Base-by-base conservation (phyloP, 1,284 basidiomycete genomes). In the Melampsora americana region DNA sequence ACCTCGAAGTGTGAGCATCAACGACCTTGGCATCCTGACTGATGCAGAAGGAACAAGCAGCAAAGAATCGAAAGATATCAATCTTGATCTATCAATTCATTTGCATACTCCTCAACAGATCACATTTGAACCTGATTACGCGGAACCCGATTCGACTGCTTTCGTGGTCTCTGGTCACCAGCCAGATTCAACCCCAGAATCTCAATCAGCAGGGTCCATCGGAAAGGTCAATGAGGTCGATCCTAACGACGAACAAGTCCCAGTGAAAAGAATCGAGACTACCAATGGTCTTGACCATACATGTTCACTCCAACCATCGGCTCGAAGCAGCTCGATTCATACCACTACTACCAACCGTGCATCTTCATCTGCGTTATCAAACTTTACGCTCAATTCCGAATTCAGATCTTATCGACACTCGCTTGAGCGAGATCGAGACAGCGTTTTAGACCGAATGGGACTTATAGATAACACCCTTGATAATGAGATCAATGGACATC, bases 321-420 rank as follows among this genome's bases (percentile, higher is more conserved):
- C n/a, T 28, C 53, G 53, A 9, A n/a, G 28, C 53, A 35, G 42
- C 48, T 35, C 39, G 39, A 50, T 28, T 61, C 26, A 42, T 28
- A 28, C 32, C 64, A 16, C 44, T 30, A 26, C 39, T 59, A 64
- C 61, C 14, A 32, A 32, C 11, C 28, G 28, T 64, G 28, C 65
- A n/a, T 66, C 65, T 44, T 44, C 42, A 23, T 66, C 65, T 11
- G 65, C 7, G 11, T 16, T 46, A 23, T 66, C 65, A 35, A 26
- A 20, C 23, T 66, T 66, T n/a, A 66, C 65, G 16, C 65, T 66
- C 28, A 66, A 66, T 39, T 66, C 65, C 2, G 28, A 66, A n/a
- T 66, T 66, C n/a, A 42, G 65, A 44, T 39, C 65, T 46, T 66
- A 66, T 46, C 65, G 65, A 39, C 65, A 66, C 65, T 66, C 65